Evolutionary conservation across 2,329 filamentous ascomycete genomes (phyloP), one percentile per base, ranked within the genome.

Genomic region (Colletotrichum incanum): DNA sequence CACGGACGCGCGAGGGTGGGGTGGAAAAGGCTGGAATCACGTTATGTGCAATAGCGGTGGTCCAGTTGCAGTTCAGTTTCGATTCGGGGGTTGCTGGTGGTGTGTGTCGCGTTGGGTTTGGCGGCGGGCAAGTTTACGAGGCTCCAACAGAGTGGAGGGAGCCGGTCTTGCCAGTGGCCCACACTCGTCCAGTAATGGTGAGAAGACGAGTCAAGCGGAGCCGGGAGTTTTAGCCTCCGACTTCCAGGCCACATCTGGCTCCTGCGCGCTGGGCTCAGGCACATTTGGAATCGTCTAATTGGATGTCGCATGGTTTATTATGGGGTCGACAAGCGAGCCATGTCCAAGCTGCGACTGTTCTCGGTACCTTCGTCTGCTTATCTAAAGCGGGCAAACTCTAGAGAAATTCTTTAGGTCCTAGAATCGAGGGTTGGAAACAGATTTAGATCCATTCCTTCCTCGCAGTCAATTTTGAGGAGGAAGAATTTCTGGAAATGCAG

Each of bases 221-320:
- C 59, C 69, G 69, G 69, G 65, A 68, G 69, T 69, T 72, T 68
- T 72, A 72, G 69, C 69, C 69, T 72, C 65, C 69, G 68, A 49
- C 59, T 56, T 49, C 39, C 56, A 71, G 56, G 56, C 49, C 65
- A 67, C 55, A 14, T 43, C 43, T 26, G 34, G 56, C 58, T 47
- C 11, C 28, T 55, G 45, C 65, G 54, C 18, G 37, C 62, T 34
- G 20, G 26, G 55, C 47, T 37, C 47, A 54, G 47, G 39, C 26
- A 12, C n/a, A 31, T 20, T 37, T 34, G 14, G n/a, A 16, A 20
- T 16, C n/a, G 12, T 26, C 47, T 37, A 39, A 67, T 55, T 71
- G 67, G 67, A 18, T 20, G 4, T 23, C 28, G 18, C 18, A 28
- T 26, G 9, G 20, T 20, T 41, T 26, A 37, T 26, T 8, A 12